Evolutionary conservation across 2,329 filamentous ascomycete species (phyloP).

Genomic region (Alternaria triticina): DNA sequence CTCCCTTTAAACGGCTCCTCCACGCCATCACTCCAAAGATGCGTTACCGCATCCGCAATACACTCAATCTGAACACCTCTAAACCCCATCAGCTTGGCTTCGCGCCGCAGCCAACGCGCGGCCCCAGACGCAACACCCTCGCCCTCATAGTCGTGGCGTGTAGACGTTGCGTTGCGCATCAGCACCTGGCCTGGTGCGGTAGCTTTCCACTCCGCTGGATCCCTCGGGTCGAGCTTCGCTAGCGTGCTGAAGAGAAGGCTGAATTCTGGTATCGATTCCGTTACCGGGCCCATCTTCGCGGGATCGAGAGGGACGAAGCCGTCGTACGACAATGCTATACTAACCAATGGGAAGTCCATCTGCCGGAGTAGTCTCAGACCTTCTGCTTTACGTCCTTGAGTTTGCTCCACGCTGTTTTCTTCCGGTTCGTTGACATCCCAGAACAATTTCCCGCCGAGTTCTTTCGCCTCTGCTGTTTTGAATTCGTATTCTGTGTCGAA

Average conservation of each 20-base stretch:
- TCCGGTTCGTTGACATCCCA: constrained; percentile 30
- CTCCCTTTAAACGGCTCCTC: constrained; percentile 31
- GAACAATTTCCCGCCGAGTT: constrained; percentile 32
- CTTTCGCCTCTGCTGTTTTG: constrained; percentile 39
- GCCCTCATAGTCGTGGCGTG: constrained; percentile 45
- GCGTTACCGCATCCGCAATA: constrained; percentile 36
- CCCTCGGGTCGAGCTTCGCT: constrained; percentile 24
- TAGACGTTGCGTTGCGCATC: constrained; percentile 47
- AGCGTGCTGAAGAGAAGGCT: constrained; percentile 30
- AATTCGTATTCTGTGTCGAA: constrained; percentile 50
- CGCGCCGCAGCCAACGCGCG: constrained; percentile 48
- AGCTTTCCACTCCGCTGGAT: constrained; percentile 36
- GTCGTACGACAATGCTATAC: constrained; percentile 48
- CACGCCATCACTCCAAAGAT: constrained; percentile 36
- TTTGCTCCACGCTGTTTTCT: constrained; percentile 15
- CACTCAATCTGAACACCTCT: constrained; percentile 47
- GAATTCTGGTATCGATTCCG: constrained; percentile 33
- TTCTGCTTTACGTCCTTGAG: constrained; percentile 26
- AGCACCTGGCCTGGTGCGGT: constrained; percentile 39
- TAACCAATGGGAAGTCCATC: constrained; percentile 51
- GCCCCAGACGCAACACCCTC: constrained; percentile 42
- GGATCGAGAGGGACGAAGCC: constrained; percentile 31
- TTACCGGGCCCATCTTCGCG: constrained; percentile 28
- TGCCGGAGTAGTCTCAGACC: constrained; percentile 31
- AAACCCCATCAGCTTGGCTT: constrained; percentile 42